Evolutionary conservation across 805 yeast species (phyloP), one percentile per base, ranked within the genome.

Genomic region (Schwanniomyces sp.): DNA sequence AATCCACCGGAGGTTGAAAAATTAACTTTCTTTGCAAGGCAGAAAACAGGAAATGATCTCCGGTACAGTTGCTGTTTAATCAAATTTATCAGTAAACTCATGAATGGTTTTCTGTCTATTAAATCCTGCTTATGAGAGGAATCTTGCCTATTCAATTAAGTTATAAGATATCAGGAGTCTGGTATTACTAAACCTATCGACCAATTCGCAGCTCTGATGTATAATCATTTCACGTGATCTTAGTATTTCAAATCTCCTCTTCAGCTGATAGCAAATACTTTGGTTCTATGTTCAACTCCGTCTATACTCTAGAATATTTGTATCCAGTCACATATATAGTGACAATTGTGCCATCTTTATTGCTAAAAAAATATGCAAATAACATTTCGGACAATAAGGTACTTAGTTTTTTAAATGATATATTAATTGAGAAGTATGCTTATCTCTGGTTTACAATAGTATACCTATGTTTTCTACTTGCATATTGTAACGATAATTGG

Each of bases 381-480:
- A 3, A 21, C 4, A 49, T 68, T 8, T 29, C 55, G 12, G 25
- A 50, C 18, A 54, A 44, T 44, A 9, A 29, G 12, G 24, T 57
- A 12, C 45, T 57, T 5, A 36, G 49, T n/a, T 43, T 34, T 34
- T 26, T 60, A 40, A 62, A 69, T 49, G 47, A 49, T 6, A 30
- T 54, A 17, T 55, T 69, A 39, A 59, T 69, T 4, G 51, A 56
- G 38, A 54, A 53, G 18, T 61, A 49, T 42, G 74, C 74, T 7
- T 64, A 60, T 40, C n/a, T 59, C 1, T 63, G 67, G 66, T 66
- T 69, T 42, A 54, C 66, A 3, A 12, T 58, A 2, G 57, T 43
- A 7, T 60, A 52, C 41, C 52, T 52, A n/a, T 40, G 56, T 5
- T 41, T 50, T 16, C 27, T 49, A n/a, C 36, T 52, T 11, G 41